phyloP scores from a whole-genome alignment of 139 green algal genomes.

The Volvox reticuliferus region DNA sequence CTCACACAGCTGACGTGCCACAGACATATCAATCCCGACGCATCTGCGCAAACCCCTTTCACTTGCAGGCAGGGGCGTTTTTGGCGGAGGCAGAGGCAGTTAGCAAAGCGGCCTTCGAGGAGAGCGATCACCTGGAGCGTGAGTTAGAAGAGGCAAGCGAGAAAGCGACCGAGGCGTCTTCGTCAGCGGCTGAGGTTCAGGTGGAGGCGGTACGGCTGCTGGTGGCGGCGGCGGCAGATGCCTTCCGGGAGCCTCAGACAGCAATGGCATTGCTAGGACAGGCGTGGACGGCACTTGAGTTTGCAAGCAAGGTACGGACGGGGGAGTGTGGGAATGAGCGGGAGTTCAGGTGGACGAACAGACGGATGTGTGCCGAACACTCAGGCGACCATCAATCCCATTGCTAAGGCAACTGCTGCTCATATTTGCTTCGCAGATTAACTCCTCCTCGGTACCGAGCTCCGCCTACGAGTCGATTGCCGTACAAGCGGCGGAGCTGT shows the following conservation, averaged over 20 bases:
- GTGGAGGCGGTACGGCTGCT: neutral
- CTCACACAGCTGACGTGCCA: no score
- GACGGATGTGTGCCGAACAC: neutral
- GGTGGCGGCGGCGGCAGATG: neutral
- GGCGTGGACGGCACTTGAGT: conserved; percentile 14
- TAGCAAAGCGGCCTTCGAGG: neutral
- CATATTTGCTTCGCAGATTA: neutral
- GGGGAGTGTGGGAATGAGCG: neutral
- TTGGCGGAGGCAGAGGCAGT: neutral
- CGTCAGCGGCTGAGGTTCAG: neutral
- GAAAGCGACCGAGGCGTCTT: neutral
- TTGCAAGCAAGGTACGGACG: conserved; percentile 11
- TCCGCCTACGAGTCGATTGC: neutral
- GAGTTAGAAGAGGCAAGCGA: neutral
- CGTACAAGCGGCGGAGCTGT: neutral
- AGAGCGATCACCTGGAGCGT: neutral
- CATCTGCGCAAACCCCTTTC: no score
- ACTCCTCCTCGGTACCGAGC: conserved; percentile 2
- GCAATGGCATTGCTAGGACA: neutral
- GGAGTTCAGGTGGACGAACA: neutral
- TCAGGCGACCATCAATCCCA: neutral
- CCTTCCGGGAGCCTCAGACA: neutral
- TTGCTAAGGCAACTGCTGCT: neutral
- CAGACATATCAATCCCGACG: no score
- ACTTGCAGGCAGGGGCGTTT: neutral